Base-by-base conservation (phyloP, 352 stramenopile species). In the Phytophthora agathidicida region DNA sequence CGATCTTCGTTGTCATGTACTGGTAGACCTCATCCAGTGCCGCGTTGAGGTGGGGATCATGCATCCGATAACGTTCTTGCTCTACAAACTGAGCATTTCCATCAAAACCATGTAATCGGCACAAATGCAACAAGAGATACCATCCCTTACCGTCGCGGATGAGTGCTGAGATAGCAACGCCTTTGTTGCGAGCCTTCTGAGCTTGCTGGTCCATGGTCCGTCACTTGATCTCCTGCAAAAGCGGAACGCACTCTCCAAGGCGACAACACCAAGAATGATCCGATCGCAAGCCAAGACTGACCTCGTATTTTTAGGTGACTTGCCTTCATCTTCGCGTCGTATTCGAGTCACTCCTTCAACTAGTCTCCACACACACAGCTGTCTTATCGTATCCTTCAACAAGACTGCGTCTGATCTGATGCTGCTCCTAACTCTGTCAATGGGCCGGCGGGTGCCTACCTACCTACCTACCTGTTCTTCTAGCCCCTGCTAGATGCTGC, bases 1-100 rank as follows among this genome's bases (percentile, higher is more conserved):
- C 80, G 16, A 90, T 46, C 32, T 87, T 63, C 56, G 83, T 80
- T 10, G 74, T 74, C 41, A 91, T 88, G 59, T 91, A 92, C 23
- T 89, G 67, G 50, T 93, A 91, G 35, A 86, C 62, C 14, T 77
- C 73, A 3, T 89, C 56, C 5, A 93, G 59, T 14, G 75, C 45
- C 5, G 71, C 49, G 33, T 77, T 59, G 5, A 92, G 75, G 22
- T 75, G 50, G 5, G 75, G 57, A 30, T 93, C 80, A 22, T 89
- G 75, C 10, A 71, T 49, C 2, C 62, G 53, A 57, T 80, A 90
- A 9, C 84, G 78, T 17, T 74, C 65, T 76, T 91, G 76, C 48
- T 89, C 84, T 93, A 63, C 20, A 59, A 46, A 33, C 4, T 16
- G 43, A 24, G 26, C 27, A 28, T 39, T 28, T 47, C 10, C 6